Conservation (phyloP, 768 basidiomycete genomes). For the Kwoniella newhampshirensis region DNA sequence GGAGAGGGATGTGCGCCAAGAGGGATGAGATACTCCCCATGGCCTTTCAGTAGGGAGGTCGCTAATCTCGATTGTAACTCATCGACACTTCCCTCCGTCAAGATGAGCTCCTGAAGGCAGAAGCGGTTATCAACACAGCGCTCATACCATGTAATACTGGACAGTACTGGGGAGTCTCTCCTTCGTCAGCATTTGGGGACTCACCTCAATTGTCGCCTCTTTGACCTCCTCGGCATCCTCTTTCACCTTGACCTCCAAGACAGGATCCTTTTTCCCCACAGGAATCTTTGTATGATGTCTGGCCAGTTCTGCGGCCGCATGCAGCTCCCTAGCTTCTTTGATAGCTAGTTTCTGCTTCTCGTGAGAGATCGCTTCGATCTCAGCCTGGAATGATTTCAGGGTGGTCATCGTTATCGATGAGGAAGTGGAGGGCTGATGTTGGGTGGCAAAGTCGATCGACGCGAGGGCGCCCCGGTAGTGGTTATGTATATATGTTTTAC, state of each 20-base stretch:
- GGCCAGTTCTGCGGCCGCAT: slow-evolving; percentile 40
- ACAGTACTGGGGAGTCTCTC: no score
- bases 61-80: slow-evolving; percentile 28
- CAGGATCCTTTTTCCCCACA: slow-evolving; percentile 14
- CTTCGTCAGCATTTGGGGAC: slow-evolving; percentile 13
- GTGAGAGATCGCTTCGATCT: slow-evolving; percentile 41
- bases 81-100: slow-evolving; percentile 21
- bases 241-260: slow-evolving; percentile 21
- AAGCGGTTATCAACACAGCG: no score
- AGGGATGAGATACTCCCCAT: slow-evolving; percentile 52
- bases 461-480: no score
- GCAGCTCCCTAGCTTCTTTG: slow-evolving; percentile 33
- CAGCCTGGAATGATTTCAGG: slow-evolving; percentile 51
- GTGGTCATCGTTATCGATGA: slow-evolving; percentile 34
- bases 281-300: slow-evolving; percentile 44
- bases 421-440: background rate
- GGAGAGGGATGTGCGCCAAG: slow-evolving; percentile 48
- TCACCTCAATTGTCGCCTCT: slow-evolving; percentile 35
- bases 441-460: no score
- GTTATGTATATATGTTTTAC: no score
- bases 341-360: slow-evolving; percentile 33
- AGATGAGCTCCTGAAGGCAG: slow-evolving; percentile 20
- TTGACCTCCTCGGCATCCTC: slow-evolving; percentile 17
- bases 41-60: slow-evolving; percentile 28
- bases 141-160: no score